phyloP scores from a whole-genome alignment of 2,329 filamentous ascomycete species.

The Annulohypoxylon truncatum region DNA sequence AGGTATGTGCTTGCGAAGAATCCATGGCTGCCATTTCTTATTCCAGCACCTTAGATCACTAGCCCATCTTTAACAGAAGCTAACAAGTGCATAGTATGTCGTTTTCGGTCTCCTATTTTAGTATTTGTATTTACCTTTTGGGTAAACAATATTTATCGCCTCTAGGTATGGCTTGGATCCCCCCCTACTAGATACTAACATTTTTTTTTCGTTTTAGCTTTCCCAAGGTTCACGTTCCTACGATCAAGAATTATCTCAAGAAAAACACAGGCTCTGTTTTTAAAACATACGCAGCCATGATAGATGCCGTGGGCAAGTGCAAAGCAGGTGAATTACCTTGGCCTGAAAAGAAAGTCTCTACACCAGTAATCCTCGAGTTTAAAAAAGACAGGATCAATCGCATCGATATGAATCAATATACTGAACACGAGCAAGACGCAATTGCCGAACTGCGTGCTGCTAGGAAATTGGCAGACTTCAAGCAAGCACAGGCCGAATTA shows the following conservation, averaged over 20 bases:
- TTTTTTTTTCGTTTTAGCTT: conserved; percentile 45
- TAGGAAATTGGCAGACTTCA: conserved; percentile 47
- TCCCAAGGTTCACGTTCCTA: conserved; percentile 45
- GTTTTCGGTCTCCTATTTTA: not conserved
- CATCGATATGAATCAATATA: conserved; percentile 38
- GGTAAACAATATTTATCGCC: not conserved
- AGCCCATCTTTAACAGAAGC: conserved; percentile 11
- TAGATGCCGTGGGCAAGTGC: conserved; percentile 44
- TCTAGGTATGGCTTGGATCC: not conserved
- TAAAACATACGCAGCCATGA: conserved; percentile 52
- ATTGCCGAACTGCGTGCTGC: conserved; percentile 56
- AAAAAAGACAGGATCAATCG: conserved; percentile 27
- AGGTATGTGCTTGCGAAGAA: conserved; percentile 29
- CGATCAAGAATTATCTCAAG: conserved; percentile 44
- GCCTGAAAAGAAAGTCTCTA: conserved; percentile 48
- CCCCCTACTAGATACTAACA: conserved; percentile 1
- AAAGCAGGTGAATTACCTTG: conserved; percentile 36
- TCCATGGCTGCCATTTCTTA: not conserved
- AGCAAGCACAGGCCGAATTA: conserved; percentile 42
- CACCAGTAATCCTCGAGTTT: conserved; percentile 39
- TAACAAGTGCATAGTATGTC: conserved; percentile 29
- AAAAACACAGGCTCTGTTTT: conserved; percentile 48
- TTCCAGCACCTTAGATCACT: not conserved
- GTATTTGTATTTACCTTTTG: not conserved
- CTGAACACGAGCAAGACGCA: conserved; percentile 45